Evolutionary conservation across 805 yeast species (phyloP).

Genomic region (Suhomyces sp.): DNA sequence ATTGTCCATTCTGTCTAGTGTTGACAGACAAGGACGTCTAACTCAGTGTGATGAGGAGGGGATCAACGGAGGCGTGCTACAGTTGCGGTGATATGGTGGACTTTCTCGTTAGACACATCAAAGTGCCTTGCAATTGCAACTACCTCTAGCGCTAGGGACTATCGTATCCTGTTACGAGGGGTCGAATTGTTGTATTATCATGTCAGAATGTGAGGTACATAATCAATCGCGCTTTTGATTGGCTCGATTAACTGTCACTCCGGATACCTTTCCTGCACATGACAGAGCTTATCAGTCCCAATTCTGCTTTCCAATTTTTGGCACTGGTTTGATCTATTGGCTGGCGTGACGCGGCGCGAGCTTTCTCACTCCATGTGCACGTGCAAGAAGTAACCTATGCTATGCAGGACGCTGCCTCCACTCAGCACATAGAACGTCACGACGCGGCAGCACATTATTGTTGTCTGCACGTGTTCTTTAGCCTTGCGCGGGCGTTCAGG

Average conservation of each 20-base stretch:
- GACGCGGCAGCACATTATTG: too few relatives aligned
- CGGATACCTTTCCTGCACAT: neutral
- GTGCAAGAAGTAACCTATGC: neutral
- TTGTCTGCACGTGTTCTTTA: too few relatives aligned
- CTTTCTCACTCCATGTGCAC: neutral
- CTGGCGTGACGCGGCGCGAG: neutral
- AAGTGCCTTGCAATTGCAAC: neutral
- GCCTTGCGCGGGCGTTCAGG: too few relatives aligned
- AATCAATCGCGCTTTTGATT: slow-evolving; percentile 2
- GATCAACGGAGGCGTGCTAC: neutral
- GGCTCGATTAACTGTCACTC: slow-evolving; percentile 2
- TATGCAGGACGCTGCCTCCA: neutral
- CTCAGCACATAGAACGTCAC: neutral
- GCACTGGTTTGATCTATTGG: neutral
- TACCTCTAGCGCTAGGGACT: neutral
- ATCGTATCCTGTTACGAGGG: neutral
- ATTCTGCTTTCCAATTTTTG: neutral
- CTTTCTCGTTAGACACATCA: neutral
- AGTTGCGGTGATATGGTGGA: neutral
- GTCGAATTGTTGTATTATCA: neutral
- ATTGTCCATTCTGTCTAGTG: neutral
- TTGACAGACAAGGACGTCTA: neutral
- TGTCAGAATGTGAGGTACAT: neutral
- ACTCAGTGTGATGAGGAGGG: neutral
- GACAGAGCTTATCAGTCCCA: neutral